A percentile compares a stretch with the other conserved stretches of the same genome.
These are phyloP conservation scores for Aspergillus biplanus DNA, from an alignment of 495 filamentous ascomycete species.

Conservation along the genomic window DNA sequence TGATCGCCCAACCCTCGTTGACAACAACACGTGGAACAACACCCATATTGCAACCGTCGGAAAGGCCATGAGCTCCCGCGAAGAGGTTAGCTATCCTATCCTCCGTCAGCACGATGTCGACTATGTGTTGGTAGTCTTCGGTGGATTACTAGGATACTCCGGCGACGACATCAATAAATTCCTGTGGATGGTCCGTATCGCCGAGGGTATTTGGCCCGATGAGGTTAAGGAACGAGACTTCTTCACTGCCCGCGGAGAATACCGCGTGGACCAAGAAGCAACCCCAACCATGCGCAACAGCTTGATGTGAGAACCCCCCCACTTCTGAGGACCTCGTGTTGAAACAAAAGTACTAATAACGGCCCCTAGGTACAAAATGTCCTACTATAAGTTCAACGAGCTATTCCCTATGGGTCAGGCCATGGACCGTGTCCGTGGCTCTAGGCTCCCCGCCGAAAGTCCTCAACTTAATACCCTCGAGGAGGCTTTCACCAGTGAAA, in stretches of 20 bases:
- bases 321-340: neutral
- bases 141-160: slow-evolving; percentile 95
- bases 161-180: slow-evolving; percentile 99
- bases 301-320: slow-evolving; percentile 75
- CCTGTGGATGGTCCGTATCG: slow-evolving; percentile 99
- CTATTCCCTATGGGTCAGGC: slow-evolving; percentile 94
- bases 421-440: slow-evolving; percentile 83
- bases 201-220: slow-evolving; percentile 98
- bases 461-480: slow-evolving; percentile 88
- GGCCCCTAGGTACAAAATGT: slow-evolving; percentile 94
- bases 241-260: slow-evolving; percentile 95
- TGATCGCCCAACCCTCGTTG: slow-evolving; percentile 93
- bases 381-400: slow-evolving; percentile 94
- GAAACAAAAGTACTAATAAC: slow-evolving; percentile 39
- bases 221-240: slow-evolving; percentile 97
- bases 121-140: slow-evolving; percentile 97
- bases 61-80: slow-evolving; percentile 97
- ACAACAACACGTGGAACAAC: slow-evolving; percentile 99
- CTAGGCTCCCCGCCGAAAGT: slow-evolving; percentile 79
- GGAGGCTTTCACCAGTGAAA: slow-evolving; percentile 98
- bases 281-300: slow-evolving; percentile 99
- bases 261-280: slow-evolving; percentile 89
- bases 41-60: slow-evolving; percentile 99
- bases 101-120: slow-evolving; percentile 98
- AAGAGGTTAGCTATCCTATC: slow-evolving; percentile 98